Conservation (phyloP, 306 rosid species). For the Senna tora region DNA sequence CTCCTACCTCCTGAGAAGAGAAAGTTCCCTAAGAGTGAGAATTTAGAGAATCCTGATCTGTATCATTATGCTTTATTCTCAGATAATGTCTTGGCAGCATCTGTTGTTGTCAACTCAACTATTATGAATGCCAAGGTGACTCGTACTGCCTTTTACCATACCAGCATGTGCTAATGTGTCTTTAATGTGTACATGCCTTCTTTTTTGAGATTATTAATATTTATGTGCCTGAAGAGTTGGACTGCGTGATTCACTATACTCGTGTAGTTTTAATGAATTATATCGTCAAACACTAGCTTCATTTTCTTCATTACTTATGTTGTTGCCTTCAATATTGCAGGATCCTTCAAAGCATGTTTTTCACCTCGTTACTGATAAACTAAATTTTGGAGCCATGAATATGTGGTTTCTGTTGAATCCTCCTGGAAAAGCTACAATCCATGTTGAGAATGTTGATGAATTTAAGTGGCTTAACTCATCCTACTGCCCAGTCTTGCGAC, state of each 20-base stretch:
- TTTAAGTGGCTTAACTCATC: constrained; percentile 96
- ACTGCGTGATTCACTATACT: neutral
- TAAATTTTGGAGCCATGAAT: constrained; percentile 95
- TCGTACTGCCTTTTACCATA: constrained; percentile 17
- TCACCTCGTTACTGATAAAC: constrained; percentile 91
- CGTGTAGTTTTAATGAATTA: constrained; percentile 17
- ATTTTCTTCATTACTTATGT: constrained; percentile 25
- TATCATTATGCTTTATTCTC: constrained; percentile 93
- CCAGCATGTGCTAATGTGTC: constrained; percentile 6
- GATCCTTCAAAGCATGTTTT: constrained; percentile 94
- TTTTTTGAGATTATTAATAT: neutral
- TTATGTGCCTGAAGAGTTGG: constrained; percentile 17
- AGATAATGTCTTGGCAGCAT: constrained; percentile 97
- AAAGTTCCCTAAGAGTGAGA: constrained; percentile 80
- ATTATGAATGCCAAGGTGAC: constrained; percentile 82
- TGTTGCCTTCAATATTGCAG: constrained; percentile 54
- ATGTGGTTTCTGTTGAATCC: constrained; percentile 99
- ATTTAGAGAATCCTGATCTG: constrained; percentile 75
- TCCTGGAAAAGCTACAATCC: constrained; percentile 90
- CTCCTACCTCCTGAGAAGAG: constrained; percentile 84
- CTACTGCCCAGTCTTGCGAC: constrained; percentile 92
- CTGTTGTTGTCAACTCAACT: constrained; percentile 92
- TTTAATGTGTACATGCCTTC: constrained; percentile 18
- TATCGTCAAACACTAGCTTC: constrained; percentile 27
- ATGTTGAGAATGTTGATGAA: constrained; percentile 92